These are phyloP conservation scores for Hygrophila difformis DNA, from an alignment of 257 asterid species.

Conservation along the genomic window DNA sequence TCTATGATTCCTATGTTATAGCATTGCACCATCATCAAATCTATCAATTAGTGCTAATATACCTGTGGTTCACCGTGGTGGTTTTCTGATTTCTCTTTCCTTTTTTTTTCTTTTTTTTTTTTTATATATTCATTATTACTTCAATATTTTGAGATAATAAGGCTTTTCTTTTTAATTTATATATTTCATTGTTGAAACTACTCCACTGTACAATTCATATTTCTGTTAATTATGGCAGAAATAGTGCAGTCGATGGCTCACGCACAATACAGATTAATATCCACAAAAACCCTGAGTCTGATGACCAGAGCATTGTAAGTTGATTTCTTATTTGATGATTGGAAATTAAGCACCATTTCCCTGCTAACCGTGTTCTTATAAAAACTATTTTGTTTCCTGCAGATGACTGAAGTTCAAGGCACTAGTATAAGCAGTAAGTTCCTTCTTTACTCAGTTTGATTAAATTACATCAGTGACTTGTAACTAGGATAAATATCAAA, in stretches of 20 bases:
- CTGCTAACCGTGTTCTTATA: constrained; percentile 10
- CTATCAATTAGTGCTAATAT: not conserved
- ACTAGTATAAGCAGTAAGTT: constrained; percentile 48
- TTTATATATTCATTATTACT: no score
- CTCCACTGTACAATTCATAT: constrained; percentile 2
- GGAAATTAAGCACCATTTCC: not conserved
- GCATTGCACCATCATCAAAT: not conserved
- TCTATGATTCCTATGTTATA: constrained; percentile 10
- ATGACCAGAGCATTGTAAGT: constrained; percentile 38
- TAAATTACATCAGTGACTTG: no score
- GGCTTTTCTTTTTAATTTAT: not conserved
- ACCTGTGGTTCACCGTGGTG: no score
- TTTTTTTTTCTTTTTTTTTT: no score
- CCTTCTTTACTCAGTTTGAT: constrained; percentile 17
- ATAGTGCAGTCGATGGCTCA: constrained; percentile 26
- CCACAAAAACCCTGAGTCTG: constrained; percentile 20
- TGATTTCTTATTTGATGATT: no score
- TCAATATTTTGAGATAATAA: no score
- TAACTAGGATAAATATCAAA: no score
- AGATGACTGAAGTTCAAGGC: constrained; percentile 37
- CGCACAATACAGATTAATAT: constrained; percentile 22
- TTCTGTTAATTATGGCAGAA: constrained; percentile 32
- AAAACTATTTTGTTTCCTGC: constrained; percentile 22
- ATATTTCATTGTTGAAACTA: not conserved
- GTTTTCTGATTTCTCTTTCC: constrained; percentile 1